phyloP scores from a whole-genome alignment of 139 green algal genomes.

The Deuterostichococcus epilithicus region DNA sequence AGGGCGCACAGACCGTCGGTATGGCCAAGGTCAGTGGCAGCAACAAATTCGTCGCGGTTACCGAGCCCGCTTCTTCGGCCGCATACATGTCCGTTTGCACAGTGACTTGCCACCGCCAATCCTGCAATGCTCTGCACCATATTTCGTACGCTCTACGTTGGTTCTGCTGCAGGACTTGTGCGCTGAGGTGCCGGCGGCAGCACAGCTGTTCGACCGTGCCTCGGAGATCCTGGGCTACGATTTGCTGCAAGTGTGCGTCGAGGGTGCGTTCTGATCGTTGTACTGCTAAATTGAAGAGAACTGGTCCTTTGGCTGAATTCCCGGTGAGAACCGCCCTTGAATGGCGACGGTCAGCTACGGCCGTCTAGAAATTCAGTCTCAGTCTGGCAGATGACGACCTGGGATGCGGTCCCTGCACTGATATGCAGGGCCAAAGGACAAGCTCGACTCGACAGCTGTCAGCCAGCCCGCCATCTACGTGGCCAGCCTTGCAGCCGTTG shows the following conservation, averaged over 20 bases:
- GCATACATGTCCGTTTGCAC: not conserved
- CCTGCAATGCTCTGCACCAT: not conserved
- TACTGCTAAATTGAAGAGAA: too few species aligned
- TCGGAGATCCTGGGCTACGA: constrained; percentile 97
- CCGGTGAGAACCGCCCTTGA: too few species aligned
- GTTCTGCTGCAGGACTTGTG: constrained; percentile 61
- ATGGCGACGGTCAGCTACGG: too few species aligned
- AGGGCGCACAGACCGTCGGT: constrained; percentile 79
- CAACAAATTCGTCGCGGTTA: not conserved
- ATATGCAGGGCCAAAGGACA: constrained; percentile 85
- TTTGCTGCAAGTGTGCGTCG: constrained; percentile 85
- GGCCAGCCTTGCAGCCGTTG: constrained; percentile 86
- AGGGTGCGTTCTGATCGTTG: constrained; percentile 34
- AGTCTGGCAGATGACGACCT: too few species aligned
- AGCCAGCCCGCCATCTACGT: constrained; percentile 99
- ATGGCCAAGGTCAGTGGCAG: constrained; percentile 58
- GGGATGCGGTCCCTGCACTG: too few species aligned
- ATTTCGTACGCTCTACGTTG: not conserved
- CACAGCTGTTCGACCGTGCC: constrained; percentile 90
- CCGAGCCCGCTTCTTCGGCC: not conserved
- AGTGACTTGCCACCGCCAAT: not conserved
- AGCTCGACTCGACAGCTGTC: constrained; percentile 91
- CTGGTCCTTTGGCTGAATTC: too few species aligned
- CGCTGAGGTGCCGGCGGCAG: constrained; percentile 75
- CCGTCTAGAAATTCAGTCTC: too few species aligned